Base-by-base conservation (phyloP, 2,329 filamentous ascomycete species). In the Aureobasidium namibiae region DNA sequence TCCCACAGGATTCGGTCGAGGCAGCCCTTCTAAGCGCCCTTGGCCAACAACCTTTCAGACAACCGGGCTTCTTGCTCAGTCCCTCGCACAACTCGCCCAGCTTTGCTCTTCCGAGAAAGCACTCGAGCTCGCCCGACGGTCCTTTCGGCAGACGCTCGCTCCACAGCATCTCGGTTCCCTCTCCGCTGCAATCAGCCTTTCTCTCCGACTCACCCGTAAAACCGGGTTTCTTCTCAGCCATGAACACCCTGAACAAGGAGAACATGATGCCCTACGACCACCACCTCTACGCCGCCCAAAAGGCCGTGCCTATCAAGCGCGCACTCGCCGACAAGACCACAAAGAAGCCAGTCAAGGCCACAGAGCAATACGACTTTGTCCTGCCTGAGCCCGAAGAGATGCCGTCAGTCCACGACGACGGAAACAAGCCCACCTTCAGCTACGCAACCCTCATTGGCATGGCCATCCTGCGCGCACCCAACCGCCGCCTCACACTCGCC, bases 361-460 rank as follows among this genome's bases (percentile, higher is more conserved):
- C 87, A 56, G 81, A 84, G 62, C 73, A 70, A 48, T 69, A 72
- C 33, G 74, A 79, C 21, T 71, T 74, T 31, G 73, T 80, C 24
- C 75, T 92, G 4, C 89, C 90, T 4, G 79, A 86, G 49, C 86
- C 86, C 50, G 82, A 88, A 63, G 87, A 90, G n/a, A 94, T 96
- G 76, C 89, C 91, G 5, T 73, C 78, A 5, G 84, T 96, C 33
- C 78, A 87, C 60, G 94, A 97, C 69, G 90, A 96, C 70, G 92
- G 92, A 67, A 79, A 80, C 59, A 97, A 99, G 72, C 94, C 94
- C 6, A 82, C 85, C 5, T 90, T 92, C 74, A 97, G 92, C 75
- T 99, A 99, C 71, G 92, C 94, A 21, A 89, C 88, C 66, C 81
- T 99, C 66, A 97, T 97, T 64, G 94, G 90, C 70, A 96, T 96